Conservation (phyloP, 2,329 filamentous ascomycete species). For the Colletotrichum sansevieriae region DNA sequence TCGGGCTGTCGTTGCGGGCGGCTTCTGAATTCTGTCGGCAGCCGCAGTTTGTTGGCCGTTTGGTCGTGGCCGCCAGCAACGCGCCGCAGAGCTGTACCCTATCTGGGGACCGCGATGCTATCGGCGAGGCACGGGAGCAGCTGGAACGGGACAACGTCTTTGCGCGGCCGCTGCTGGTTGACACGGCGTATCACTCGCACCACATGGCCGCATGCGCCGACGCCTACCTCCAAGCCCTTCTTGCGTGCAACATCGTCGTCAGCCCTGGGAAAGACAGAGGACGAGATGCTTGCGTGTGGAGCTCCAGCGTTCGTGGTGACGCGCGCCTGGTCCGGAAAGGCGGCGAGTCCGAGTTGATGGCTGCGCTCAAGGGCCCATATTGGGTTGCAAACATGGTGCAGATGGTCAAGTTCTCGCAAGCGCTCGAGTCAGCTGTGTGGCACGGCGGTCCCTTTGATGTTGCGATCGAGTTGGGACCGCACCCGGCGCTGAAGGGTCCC, state of each 20-base stretch:
- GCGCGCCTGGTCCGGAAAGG: neutral
- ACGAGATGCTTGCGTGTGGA: neutral
- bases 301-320: neutral
- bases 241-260: neutral
- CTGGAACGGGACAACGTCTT: conserved; percentile 38
- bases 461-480: conserved; percentile 23
- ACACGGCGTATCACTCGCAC: conserved; percentile 43
- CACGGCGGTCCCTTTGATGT: conserved; percentile 42
- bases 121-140: conserved; percentile 47
- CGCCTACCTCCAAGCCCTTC: conserved; percentile 42
- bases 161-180: conserved; percentile 38
- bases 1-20: conserved; percentile 59
- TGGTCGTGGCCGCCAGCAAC: conserved; percentile 60
- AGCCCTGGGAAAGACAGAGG: neutral
- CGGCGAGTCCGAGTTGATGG: neutral
- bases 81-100: conserved; percentile 65
- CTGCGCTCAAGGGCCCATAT: neutral
- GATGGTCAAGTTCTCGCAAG: conserved; percentile 17
- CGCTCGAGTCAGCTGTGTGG: conserved; percentile 12
- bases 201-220: conserved; percentile 43
- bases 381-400: conserved; percentile 28
- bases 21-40: conserved; percentile 48
- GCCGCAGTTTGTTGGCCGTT: conserved; percentile 33
- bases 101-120: conserved; percentile 47
- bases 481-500: conserved; percentile 18